A percentile compares a stretch with the other conserved stretches of the same genome.
Evolutionary conservation across 345 rosid genomes (phyloP).

Genomic region (Odontarrhena argentea): DNA sequence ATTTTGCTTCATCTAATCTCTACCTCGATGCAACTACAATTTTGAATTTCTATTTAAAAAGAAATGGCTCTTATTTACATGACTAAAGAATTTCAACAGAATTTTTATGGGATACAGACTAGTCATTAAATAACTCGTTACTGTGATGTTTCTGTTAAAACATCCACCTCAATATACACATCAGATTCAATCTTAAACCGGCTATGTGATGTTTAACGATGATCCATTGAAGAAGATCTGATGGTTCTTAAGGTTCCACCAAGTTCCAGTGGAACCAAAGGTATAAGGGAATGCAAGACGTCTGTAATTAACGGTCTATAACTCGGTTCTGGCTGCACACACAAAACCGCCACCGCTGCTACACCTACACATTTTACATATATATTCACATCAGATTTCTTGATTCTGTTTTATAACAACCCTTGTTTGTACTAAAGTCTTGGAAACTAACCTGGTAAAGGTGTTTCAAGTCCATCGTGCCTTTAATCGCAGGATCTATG

Average conservation of each 20-base stretch:
- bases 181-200: slow-evolving; percentile 23
- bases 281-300: slow-evolving; percentile 84
- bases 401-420: slow-evolving; percentile 12
- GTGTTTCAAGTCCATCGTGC: slow-evolving; percentile 80
- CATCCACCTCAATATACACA: slow-evolving; percentile 13
- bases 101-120: not conserved
- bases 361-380: slow-evolving; percentile 57
- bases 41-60: too few relatives aligned
- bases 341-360: slow-evolving; percentile 91
- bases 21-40: not conserved
- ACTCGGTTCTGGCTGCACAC: slow-evolving; percentile 94
- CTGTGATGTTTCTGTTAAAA: slow-evolving; percentile 17
- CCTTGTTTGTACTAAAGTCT: not conserved
- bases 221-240: slow-evolving; percentile 33
- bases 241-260: slow-evolving; percentile 70
- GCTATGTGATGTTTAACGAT: slow-evolving; percentile 27
- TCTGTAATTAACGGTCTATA: slow-evolving; percentile 90
- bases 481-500: slow-evolving; percentile 76
- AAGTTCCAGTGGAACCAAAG: slow-evolving; percentile 74
- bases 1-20: not conserved
- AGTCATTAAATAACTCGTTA: slow-evolving; percentile 6
- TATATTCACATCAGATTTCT: slow-evolving; percentile 6
- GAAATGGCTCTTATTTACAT: slow-evolving; percentile 14
- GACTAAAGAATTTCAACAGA: slow-evolving; percentile 8
- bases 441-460: slow-evolving; percentile 75